Evolutionary conservation across 2,329 filamentous ascomycete genomes (phyloP), one percentile per base, ranked within the genome.

Genomic region (Fusarium avenaceum): DNA sequence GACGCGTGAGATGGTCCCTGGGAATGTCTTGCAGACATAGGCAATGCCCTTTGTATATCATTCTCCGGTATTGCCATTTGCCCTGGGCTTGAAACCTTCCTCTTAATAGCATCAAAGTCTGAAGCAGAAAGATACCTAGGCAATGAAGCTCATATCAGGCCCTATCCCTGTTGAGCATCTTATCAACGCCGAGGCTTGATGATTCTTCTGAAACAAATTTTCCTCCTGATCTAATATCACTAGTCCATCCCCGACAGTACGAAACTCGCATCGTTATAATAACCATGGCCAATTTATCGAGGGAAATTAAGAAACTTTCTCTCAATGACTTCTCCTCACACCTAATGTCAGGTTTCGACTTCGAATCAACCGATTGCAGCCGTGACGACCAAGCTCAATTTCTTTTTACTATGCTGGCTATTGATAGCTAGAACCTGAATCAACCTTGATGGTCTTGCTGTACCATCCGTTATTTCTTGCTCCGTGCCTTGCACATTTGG

Each of bases 1-100:
- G 45, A n/a, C 28, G 56, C 42, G 43, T 50, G 53, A 69, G 50
- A 28, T 42, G 67, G 28, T 30, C 10, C 28, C 11, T 11, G 28
- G 9, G 28, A 30, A 33, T 15, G 30, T 50, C 65, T 58, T 65
- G 68, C 33, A 57, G 47, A 24, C 17, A 40, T 28, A 44, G 35
- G 46, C 43, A 48, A 64, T 57, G 46, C 57, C 63, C 52, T 44
- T 57, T 55, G 57, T 67, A 52, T 52, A 53, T 49, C 46, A 47
- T 53, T 40, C 30, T 55, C 39, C 48, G 40, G 64, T n/a, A 46
- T 20, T 53, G 24, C 38, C 53, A 24, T 67, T 32, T 39, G 35
- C 42, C 20, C 38, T 19, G 57, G 57, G 46, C 38, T 49, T 17
- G 38, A 63, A 35, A 47, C 35, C n/a, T 52, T 33, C 15, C 14